phyloP scores from a whole-genome alignment of 1,284 basidiomycete species.

The Leccinum subrobustum region DNA sequence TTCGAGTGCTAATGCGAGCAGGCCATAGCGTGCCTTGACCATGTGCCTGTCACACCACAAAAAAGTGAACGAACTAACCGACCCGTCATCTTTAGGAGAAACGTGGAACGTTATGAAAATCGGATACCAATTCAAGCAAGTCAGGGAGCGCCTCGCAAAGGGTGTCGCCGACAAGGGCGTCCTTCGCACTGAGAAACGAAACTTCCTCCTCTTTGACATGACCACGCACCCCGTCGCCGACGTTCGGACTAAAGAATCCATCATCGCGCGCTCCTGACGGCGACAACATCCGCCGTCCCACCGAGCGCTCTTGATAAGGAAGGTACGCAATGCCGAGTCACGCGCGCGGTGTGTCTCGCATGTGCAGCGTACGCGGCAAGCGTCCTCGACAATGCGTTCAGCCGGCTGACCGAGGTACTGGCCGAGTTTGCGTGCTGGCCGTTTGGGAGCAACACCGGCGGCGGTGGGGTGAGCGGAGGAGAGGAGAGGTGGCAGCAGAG shows the following conservation, averaged over 20 bases:
- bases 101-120: conserved; percentile 99
- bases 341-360: conserved; percentile 34
- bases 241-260: conserved; percentile 82
- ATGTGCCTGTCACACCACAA: background rate
- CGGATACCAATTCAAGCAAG: conserved; percentile 96
- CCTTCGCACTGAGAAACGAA: conserved; percentile 95
- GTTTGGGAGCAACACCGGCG: conserved; percentile 56
- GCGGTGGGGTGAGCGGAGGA: conserved; percentile 23
- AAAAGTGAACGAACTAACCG: background rate
- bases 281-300: conserved; percentile 56
- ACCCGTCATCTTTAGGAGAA: conserved; percentile 62
- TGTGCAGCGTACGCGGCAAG: conserved; percentile 90
- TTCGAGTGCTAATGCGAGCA: background rate
- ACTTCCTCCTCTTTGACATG: conserved; percentile 98
- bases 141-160: conserved; percentile 94
- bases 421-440: conserved; percentile 91
- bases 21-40: background rate
- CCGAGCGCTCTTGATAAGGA: conserved; percentile 71
- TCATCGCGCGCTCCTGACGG: conserved; percentile 79
- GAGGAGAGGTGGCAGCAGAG: conserved; percentile 34
- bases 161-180: conserved; percentile 97
- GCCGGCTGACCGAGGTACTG: conserved; percentile 83
- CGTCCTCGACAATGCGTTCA: conserved; percentile 93
- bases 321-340: conserved; percentile 73
- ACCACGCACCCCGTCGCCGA: conserved; percentile 95